phyloP scores from a whole-genome alignment of 495 filamentous ascomycete genomes.

The Penicillium bovifimosum region DNA sequence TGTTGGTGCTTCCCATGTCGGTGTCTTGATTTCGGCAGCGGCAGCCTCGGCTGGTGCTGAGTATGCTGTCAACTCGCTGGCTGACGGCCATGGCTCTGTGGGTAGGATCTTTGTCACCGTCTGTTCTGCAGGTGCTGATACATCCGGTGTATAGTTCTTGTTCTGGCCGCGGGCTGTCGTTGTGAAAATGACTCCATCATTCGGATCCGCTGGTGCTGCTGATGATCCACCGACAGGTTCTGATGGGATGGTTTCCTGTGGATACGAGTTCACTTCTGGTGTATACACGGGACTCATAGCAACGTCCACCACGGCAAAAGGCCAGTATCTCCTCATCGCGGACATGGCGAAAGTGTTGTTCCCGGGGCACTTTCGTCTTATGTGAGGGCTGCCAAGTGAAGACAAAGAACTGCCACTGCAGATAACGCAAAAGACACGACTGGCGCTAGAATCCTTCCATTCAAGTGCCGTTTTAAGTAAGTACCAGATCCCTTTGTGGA shows the following conservation, averaged over 20 bases:
- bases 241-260: not conserved
- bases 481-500: not conserved
- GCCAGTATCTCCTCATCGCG: not conserved
- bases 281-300: not conserved
- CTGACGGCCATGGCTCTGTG: not conserved
- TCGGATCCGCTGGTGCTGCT: not conserved
- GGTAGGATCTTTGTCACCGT: not conserved
- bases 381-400: not conserved
- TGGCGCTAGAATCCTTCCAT: not conserved
- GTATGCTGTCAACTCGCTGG: not conserved
- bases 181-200: not conserved
- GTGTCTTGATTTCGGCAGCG: not conserved
- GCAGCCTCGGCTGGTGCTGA: not conserved
- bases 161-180: not conserved
- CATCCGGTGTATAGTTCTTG: not conserved
- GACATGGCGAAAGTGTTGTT: not conserved
- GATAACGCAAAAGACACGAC: not conserved
- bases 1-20: not conserved
- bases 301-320: not conserved
- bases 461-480: not conserved
- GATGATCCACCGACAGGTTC: not conserved
- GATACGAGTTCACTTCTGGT: no score
- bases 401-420: not conserved
- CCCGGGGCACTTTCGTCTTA: not conserved
- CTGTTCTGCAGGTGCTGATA: not conserved